Evolutionary conservation across 2,329 filamentous ascomycete species (phyloP), one percentile per base, ranked within the genome.

Genomic region (Apiospora saccharicola): DNA sequence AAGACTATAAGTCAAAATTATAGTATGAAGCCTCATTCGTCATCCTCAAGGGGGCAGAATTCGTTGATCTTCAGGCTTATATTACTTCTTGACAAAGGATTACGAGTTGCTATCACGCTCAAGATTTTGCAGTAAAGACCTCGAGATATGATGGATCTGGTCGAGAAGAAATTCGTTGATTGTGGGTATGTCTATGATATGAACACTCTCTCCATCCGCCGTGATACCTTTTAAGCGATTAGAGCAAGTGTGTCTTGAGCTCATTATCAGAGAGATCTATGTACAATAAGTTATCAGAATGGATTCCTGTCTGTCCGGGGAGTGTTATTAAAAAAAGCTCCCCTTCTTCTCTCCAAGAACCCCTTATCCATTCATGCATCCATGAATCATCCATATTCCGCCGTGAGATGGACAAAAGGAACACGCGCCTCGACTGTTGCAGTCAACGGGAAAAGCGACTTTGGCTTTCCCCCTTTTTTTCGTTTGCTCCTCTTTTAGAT

Each of bases 101-200:
- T 51, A 51, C 13, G 51, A 57, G 14, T 57, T 24, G 24, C 26
- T 19, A 30, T 34, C 13, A 16, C 26, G 24, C 49, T 26, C 14
- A 10, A 34, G 19, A 64, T 64, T 34, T n/a, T 16, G 57, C 34
- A 64, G 34, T 64, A 22, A 22, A 41, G 16, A 41, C 57, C 19
- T 4, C 10, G n/a, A 19, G 37, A 24, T 13, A 64, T 41, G 26
- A 37, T 61, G 37, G 53, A 61, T 19, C n/a, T 64, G 30, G 16
- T 19, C 41, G 57, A 64, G 57, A 64, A 64, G 57, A 64, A 64
- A 64, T 64, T 41, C 57, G 57, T 64, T 64, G 57, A 41, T 41
- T 41, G 57, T 64, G 57, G 57, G 57, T 64, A 64, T 64, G 57
- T 64, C 57, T 64, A 64, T 64, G 57, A 64, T 64, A 64, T 64